Base-by-base conservation (phyloP, 2,329 filamentous ascomycete genomes). In the Ophiosphaerella korrae region DNA sequence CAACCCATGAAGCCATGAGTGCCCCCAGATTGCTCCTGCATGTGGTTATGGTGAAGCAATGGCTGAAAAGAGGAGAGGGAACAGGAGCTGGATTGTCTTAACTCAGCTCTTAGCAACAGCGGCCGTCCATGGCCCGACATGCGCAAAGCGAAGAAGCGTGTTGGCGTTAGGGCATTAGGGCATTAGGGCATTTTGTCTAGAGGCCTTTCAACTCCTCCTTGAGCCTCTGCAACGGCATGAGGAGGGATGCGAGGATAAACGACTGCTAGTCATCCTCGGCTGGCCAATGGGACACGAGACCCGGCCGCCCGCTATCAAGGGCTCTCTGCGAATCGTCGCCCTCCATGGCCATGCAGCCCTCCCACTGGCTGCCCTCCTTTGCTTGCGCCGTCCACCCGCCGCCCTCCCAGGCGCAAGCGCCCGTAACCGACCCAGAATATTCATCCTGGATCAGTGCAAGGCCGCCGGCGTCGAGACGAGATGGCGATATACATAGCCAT, bases 371-470 rank as follows among this genome's bases (percentile, higher is more conserved):
- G 57, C 56, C 58, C 60, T 63, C 58, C 56, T 53, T 49, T 54
- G 12, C 57, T 62, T 62, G 44, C 68, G 62, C 64, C 59, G 26
- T 68, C 65, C 60, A 66, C 63, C 66, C 64, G 63, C 58, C 63
- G 63, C 58, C 63, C 53, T 55, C 54, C 60, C 62, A 67, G 59
- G 67, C 66, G 68, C 70, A 72, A 71, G 70, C 71, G 71, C 71
- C 63, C 67, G 67, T 56, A 57, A 52, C 37, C 62, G 52, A 50
- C 58, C 62, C 59, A 66, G 57, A 60, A 66, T 63, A 61, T 59
- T 57, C 60, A 62, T 63, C 58, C 57, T 59, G 58, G 62, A 42
- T 57, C 55, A 62, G 52, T 41, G 55, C 56, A 63, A 55, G 60
- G 59, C 55, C 50, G 55, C 62, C 58, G 57, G 58, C 62, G 57